These are phyloP conservation scores for Peronosclerospora sorghi DNA, from an alignment of 352 stramenopile species.

Conservation along the genomic window DNA sequence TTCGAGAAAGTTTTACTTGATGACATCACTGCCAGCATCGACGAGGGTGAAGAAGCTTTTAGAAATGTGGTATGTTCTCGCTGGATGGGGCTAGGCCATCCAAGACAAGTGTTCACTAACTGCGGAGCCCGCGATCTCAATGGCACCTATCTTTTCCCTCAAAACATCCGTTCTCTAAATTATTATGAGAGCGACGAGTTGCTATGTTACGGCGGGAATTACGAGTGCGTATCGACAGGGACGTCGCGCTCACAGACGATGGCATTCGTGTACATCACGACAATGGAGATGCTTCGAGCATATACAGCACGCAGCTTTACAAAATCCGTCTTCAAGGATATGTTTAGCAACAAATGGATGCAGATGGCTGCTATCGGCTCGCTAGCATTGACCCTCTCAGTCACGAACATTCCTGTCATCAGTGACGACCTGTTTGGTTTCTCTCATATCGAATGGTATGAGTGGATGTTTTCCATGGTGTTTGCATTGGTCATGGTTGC, in stretches of 20 bases:
- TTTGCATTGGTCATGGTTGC: slow-evolving; percentile 57
- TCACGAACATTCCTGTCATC: slow-evolving; percentile 60
- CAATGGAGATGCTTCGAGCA: slow-evolving; percentile 60
- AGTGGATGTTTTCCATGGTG: slow-evolving; percentile 63
- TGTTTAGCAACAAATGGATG: slow-evolving; percentile 77
- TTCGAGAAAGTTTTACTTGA: slow-evolving; percentile 45
- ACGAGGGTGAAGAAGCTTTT: slow-evolving; percentile 25
- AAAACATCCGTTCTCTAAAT: slow-evolving; percentile 18
- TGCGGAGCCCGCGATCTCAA: slow-evolving; percentile 24
- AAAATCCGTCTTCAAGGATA: slow-evolving; percentile 56
- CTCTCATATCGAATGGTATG: slow-evolving; percentile 54
- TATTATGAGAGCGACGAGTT: slow-evolving; percentile 35
- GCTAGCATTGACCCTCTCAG: slow-evolving; percentile 41
- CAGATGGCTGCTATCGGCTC: slow-evolving; percentile 54
- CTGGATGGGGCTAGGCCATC: slow-evolving; percentile 38
- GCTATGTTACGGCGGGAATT: slow-evolving; percentile 38
- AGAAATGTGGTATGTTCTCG: slow-evolving; percentile 40
- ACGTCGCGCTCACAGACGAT: slow-evolving; percentile 60
- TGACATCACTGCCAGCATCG: slow-evolving; percentile 35
- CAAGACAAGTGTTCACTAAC: slow-evolving; percentile 39
- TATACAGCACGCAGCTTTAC: slow-evolving; percentile 74
- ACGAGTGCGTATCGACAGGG: slow-evolving; percentile 49
- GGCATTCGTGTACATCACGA: slow-evolving; percentile 71
- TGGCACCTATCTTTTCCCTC: slow-evolving; percentile 28
- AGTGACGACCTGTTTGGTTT: slow-evolving; percentile 64